Conservation (phyloP, 768 basidiomycete genomes). For the Boletales sp. region DNA sequence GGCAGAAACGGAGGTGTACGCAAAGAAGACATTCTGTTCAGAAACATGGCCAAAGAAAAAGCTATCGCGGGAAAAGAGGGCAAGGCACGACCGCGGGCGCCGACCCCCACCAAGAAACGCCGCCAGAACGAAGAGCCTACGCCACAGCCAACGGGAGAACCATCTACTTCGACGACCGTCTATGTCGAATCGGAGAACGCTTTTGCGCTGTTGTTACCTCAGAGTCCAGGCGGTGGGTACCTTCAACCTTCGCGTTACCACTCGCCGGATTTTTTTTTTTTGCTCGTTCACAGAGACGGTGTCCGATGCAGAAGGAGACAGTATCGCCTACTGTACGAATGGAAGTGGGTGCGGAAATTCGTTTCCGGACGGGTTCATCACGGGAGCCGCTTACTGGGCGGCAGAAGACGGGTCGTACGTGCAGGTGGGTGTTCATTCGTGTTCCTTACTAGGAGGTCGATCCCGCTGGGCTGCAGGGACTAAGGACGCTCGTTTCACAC, state of each 20-base stretch:
- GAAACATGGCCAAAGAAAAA: background rate
- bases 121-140: conserved; percentile 32
- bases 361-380: conserved; percentile 37
- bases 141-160: conserved; percentile 36
- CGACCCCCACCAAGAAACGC: conserved; percentile 15
- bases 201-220: conserved; percentile 37
- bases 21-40: background rate
- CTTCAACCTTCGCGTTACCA: background rate
- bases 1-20: background rate
- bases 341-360: conserved; percentile 24
- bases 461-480: too few relatives aligned
- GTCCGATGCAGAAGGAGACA: conserved; percentile 38
- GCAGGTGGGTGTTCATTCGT: conserved; percentile 26
- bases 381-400: conserved; percentile 30
- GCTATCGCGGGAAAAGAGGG: background rate
- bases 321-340: conserved; percentile 34
- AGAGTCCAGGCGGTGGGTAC: conserved; percentile 29
- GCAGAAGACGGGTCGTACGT: conserved; percentile 38
- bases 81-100: conserved; percentile 1
- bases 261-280: background rate
- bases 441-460: too few relatives aligned
- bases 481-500: background rate
- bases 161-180: conserved; percentile 34
- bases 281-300: conserved; percentile 31
- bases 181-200: conserved; percentile 25